These are phyloP conservation scores for Plasmodium inui DNA, from an alignment of 169 alveolate species.

Conservation along the genomic window DNA sequence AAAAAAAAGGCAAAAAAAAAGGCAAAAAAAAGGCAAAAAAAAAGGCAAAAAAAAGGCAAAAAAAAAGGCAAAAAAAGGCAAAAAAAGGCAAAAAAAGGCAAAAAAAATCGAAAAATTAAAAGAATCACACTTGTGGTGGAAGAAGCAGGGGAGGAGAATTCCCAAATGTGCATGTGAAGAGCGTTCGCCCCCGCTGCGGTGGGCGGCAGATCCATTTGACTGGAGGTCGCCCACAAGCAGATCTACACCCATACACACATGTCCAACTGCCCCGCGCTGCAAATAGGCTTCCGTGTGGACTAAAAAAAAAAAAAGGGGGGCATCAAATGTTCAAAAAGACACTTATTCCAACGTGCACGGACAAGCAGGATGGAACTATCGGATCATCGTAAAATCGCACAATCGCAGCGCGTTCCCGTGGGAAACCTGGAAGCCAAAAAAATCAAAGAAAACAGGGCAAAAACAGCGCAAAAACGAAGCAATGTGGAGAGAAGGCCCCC, in stretches of 20 bases:
- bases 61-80: not conserved
- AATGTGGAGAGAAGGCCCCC: not conserved
- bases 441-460: not conserved
- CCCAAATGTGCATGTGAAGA: not conserved
- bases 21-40: too few species aligned
- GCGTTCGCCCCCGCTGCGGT: not conserved
- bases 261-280: not conserved
- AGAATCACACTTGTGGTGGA: not conserved
- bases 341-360: not conserved
- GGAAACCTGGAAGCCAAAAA: not conserved
- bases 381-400: not conserved
- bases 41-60: too few species aligned
- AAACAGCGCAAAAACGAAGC: not conserved
- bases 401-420: not conserved
- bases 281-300: not conserved
- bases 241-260: not conserved
- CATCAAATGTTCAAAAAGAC: not conserved
- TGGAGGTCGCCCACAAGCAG: not conserved
- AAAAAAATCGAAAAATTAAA: too few species aligned
- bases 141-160: not conserved
- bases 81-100: too few species aligned
- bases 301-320: not conserved
- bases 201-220: not conserved
- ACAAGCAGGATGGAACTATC: not conserved
- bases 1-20: not conserved